Conservation (phyloP, 345 rosid species). For the Excoecaria cochinchinensis region DNA sequence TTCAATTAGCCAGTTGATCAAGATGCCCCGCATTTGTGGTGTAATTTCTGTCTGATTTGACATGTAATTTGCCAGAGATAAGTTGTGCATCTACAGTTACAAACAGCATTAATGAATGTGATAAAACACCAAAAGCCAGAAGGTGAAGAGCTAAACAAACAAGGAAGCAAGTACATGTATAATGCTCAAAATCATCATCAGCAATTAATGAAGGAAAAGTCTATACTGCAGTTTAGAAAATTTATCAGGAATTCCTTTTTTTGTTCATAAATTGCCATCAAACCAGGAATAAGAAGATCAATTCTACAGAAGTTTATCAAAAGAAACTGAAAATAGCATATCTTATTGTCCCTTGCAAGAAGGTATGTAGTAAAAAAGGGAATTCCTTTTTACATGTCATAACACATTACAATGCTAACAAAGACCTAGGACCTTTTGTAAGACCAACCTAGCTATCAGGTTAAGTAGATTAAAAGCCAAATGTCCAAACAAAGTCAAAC, state of each 20-base stretch:
- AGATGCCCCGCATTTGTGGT: conserved; percentile 75
- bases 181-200: too few species aligned
- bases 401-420: background rate
- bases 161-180: background rate
- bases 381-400: background rate
- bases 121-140: background rate
- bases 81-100: conserved; percentile 56
- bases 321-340: background rate
- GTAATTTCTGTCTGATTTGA: conserved; percentile 57
- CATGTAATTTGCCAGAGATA: conserved; percentile 56
- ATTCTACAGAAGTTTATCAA: background rate
- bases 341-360: background rate
- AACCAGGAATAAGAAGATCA: background rate
- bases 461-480: background rate
- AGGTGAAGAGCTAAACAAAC: background rate
- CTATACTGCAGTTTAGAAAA: too few species aligned
- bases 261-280: background rate
- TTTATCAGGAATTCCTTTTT: too few species aligned
- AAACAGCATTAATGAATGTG: conserved; percentile 5
- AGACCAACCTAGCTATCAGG: background rate
- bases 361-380: background rate
- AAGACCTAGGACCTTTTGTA: background rate
- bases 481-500: background rate
- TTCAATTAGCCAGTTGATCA: conserved; percentile 96
- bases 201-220: too few species aligned